These are phyloP conservation scores for Rhizoclosmatium globosum DNA, from an alignment of 192 early-diverging fungal genomes.

Conservation along the genomic window DNA sequence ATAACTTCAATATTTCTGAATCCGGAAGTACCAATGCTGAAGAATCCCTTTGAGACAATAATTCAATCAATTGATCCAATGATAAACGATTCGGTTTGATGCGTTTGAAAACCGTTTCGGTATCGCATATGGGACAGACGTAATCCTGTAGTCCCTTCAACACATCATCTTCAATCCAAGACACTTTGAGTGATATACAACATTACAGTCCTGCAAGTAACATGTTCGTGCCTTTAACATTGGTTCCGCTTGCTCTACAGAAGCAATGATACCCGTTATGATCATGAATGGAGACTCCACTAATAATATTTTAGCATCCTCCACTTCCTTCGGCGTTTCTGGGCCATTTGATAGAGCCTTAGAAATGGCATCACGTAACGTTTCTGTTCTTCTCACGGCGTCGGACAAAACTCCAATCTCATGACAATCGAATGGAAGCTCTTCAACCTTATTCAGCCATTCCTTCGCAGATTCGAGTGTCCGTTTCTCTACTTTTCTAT, in stretches of 20 bases:
- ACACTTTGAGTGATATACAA: slow-evolving; percentile 45
- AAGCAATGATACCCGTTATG: slow-evolving; percentile 35
- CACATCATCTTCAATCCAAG: slow-evolving; percentile 41
- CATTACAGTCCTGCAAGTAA: slow-evolving; percentile 37
- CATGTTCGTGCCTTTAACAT: slow-evolving; percentile 49
- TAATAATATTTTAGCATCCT: too few species aligned
- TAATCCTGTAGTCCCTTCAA: slow-evolving; percentile 29
- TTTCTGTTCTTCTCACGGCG: not conserved
- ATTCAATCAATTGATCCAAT: slow-evolving; percentile 29
- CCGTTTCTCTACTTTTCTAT: not conserved
- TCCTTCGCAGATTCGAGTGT: slow-evolving; percentile 27
- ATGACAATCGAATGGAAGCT: slow-evolving; percentile 43
- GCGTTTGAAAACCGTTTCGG: not conserved
- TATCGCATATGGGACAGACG: slow-evolving; percentile 50
- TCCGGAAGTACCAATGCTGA: slow-evolving; percentile 31
- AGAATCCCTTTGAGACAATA: slow-evolving; percentile 33
- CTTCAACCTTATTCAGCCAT: slow-evolving; percentile 30
- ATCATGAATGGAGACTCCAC: not conserved
- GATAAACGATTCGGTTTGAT: slow-evolving; percentile 2
- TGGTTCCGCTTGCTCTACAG: slow-evolving; percentile 35
- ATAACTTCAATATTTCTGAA: slow-evolving; percentile 17
- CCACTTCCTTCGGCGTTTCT: too few species aligned
- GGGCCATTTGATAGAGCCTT: not conserved
- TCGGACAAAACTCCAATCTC: slow-evolving; percentile 39
- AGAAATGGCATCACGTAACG: not conserved